Conservation (phyloP, 352 stramenopile genomes). For the Thalassiosira livingstoniorum region DNA sequence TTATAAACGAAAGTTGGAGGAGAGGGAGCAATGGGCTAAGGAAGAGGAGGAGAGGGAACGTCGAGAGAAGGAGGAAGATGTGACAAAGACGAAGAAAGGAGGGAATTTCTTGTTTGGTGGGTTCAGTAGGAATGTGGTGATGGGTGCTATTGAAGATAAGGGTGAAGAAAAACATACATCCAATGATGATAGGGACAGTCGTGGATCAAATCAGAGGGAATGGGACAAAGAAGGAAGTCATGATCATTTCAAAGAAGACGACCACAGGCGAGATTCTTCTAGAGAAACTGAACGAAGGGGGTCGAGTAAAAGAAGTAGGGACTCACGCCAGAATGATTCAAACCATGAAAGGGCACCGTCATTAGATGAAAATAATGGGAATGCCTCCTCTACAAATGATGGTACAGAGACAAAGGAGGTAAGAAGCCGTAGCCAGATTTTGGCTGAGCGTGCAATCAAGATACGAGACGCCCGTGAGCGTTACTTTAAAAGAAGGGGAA, state of each 20-base stretch:
- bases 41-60: slow-evolving; percentile 64
- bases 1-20: slow-evolving; percentile 78
- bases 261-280: slow-evolving; percentile 25
- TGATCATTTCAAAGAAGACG: background rate
- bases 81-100: slow-evolving; percentile 57
- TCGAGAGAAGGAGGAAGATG: slow-evolving; percentile 68
- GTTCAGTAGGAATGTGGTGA: slow-evolving; percentile 51
- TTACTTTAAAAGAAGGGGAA: slow-evolving; percentile 51
- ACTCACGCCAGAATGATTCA: background rate
- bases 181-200: background rate
- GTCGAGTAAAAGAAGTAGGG: slow-evolving; percentile 4
- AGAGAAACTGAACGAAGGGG: slow-evolving; percentile 26
- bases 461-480: slow-evolving; percentile 51
- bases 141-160: slow-evolving; percentile 21
- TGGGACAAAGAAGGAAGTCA: background rate
- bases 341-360: background rate
- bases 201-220: background rate
- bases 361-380: background rate
- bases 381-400: slow-evolving; percentile 16
- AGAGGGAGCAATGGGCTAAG: slow-evolving; percentile 75
- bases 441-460: slow-evolving; percentile 54
- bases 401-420: background rate
- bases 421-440: slow-evolving; percentile 43
- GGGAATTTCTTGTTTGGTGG: slow-evolving; percentile 45
- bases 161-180: background rate